A percentile compares a stretch with the other conserved stretches of the same genome.
phyloP scores from a whole-genome alignment of 179 eudicot genomes.

The Silene noctiflora region DNA sequence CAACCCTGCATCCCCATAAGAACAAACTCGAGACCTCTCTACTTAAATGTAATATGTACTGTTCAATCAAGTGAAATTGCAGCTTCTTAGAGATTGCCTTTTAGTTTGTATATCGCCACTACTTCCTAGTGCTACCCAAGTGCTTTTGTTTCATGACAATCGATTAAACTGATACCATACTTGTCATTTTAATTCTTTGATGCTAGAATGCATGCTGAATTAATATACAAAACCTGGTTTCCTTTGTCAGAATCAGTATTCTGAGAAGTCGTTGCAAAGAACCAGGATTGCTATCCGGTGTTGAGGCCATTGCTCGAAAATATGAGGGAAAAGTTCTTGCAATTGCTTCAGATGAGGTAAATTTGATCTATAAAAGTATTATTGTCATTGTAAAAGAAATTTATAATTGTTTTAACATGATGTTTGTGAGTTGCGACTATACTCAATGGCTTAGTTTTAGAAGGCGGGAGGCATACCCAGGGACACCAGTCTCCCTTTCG shows the following conservation, averaged over 20 bases:
- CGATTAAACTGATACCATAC: background rate
- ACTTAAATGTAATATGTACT: background rate
- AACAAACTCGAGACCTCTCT: too few species aligned
- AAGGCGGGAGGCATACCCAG: too few species aligned
- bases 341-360: conserved; percentile 18
- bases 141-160: background rate
- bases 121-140: background rate
- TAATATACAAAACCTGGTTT: background rate
- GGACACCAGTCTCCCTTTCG: too few species aligned
- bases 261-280: conserved; percentile 10
- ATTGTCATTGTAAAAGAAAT: background rate
- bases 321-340: conserved; percentile 25
- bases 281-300: background rate
- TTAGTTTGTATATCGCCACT: background rate
- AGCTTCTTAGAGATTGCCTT: conserved; percentile 2
- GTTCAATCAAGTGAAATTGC: background rate
- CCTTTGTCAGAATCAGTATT: conserved; percentile 7
- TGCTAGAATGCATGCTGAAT: background rate
- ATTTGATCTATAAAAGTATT: background rate
- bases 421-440: background rate
- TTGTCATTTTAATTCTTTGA: background rate
- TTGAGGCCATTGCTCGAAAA: conserved; percentile 14
- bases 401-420: conserved; percentile 1
- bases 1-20: too few species aligned
- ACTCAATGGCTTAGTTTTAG: too few species aligned